These are phyloP conservation scores for Aureobasidium sp. DNA, from an alignment of 2,329 filamentous ascomycete species.

Conservation along the genomic window DNA sequence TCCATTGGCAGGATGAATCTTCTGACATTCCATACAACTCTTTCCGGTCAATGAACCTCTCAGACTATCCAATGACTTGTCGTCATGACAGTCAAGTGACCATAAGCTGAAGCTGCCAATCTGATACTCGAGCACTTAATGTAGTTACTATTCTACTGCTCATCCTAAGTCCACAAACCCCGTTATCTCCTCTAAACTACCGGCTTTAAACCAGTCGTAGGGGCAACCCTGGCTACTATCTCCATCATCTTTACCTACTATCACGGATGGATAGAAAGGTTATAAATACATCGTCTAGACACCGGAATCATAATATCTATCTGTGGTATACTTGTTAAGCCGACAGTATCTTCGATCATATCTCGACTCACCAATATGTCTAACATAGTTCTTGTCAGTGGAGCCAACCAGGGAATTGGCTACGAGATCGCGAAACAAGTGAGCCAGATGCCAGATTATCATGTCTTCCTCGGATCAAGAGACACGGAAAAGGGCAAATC, in stretches of 20 bases:
- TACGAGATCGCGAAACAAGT: neutral
- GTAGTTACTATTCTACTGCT: neutral
- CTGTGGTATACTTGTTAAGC: no score
- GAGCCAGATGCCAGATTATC: neutral
- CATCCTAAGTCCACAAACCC: neutral
- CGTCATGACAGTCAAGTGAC: neutral
- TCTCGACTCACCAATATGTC: neutral
- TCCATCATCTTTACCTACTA: neutral
- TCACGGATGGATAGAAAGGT: no score
- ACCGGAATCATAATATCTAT: neutral
- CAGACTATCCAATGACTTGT: neutral
- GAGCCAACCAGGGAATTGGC: neutral
- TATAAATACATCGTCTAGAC: neutral
- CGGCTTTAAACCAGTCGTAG: neutral
- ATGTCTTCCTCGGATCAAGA: neutral
- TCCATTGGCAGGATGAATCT: neutral
- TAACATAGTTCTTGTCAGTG: conserved; percentile 3
- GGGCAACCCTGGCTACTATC: neutral
- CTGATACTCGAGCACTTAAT: neutral
- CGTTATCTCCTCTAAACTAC: neutral
- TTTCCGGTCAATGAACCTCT: neutral
- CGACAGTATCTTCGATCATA: neutral
- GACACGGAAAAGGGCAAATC: neutral
- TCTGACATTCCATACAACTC: neutral
- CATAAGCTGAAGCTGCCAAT: neutral